Percentiles rank a stretch among this genome's conserved stretches.
Conservation (phyloP, 805 yeast genomes). For the Tetrapisispora fleetii region DNA sequence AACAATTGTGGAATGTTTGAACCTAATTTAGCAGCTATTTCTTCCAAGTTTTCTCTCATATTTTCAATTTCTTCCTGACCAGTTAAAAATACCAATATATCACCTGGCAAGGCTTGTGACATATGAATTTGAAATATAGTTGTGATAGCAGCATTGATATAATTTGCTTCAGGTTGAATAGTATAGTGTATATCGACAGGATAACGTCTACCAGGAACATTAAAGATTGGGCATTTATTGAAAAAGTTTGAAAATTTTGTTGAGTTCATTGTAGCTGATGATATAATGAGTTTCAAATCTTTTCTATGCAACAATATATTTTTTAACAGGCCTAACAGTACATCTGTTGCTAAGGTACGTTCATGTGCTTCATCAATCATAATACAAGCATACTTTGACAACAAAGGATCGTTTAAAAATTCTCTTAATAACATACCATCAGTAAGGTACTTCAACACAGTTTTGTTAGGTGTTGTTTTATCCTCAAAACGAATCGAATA, state of each 20-base stretch:
- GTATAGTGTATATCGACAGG: conserved; percentile 85
- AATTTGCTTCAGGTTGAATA: conserved; percentile 81
- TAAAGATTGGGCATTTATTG: conserved; percentile 72
- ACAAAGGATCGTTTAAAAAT: conserved; percentile 63
- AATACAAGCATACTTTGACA: conserved; percentile 62
- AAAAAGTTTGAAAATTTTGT: conserved; percentile 76
- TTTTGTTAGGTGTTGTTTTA: conserved; percentile 43
- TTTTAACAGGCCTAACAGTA: conserved; percentile 68
- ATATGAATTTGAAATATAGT: conserved; percentile 81
- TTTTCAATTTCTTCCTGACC: conserved; percentile 95
- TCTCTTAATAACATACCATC: conserved; percentile 93
- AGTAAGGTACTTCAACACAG: conserved; percentile 80
- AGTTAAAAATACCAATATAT: conserved; percentile 80
- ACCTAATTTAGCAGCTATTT: conserved; percentile 57
- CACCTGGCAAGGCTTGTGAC: conserved; percentile 54
- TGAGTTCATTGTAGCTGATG: conserved; percentile 94
- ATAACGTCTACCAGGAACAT: conserved; percentile 86
- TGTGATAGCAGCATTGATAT: conserved; percentile 78
- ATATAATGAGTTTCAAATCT: conserved; percentile 66
- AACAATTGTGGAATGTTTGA: conserved; percentile 49
- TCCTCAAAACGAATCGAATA: conserved; percentile 86
- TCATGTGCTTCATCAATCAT: conserved; percentile 98
- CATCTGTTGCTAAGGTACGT: conserved; percentile 86
- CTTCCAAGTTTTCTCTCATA: conserved; percentile 59
- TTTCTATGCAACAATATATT: conserved; percentile 52